Base-by-base conservation (phyloP, 345 rosid species). In the Hibiscus tridactylites region DNA sequence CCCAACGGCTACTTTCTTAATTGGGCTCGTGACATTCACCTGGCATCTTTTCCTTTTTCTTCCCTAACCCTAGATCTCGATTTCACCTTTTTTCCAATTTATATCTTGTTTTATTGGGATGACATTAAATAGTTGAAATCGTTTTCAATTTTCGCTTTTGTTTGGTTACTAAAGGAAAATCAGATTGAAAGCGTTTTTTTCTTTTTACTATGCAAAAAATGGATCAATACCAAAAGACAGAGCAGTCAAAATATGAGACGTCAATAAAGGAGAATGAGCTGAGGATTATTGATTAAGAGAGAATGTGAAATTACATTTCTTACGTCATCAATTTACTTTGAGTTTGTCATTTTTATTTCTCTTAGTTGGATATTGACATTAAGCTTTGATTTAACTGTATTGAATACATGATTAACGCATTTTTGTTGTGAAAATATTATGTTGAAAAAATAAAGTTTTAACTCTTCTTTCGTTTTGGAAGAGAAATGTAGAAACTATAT, bases 191-290 rank as follows among this genome's bases (percentile, higher is more conserved):
- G 12, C n/a, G 24, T 21, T 21, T 21, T 21, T 21, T 21, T 5
- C 6, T 0, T 44, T 65, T 19, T 49, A 7, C 1, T 47, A 1
- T 68, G 49, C 8, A 13, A 28, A 44, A 15, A 31, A 84, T 85
- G 88, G 85, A 85, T 73, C 81, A 84, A 44, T 80, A 85, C 72
- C 88, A 82, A 83, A 82, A 74, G 63, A 83, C 80, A 47, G 84
- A 82, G 85, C 80, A 80, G 78, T 83, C 83, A 6, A 79, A 74
- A 72, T 72, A 78, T 3, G 88, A 79, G 44, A 74, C 82, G 3
- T 77, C 83, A 46, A 85, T 85, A 65, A 79, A 77, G 59, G 85
- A 82, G 79, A 85, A 82, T 21, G 24, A 21, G 24, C 71, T 85
- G 44, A 74, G 88, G 74, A 81, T 85, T 76, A 85, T 84, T 29